phyloP scores from a whole-genome alignment of 805 yeast species.

The Monosporozyma solicola region DNA sequence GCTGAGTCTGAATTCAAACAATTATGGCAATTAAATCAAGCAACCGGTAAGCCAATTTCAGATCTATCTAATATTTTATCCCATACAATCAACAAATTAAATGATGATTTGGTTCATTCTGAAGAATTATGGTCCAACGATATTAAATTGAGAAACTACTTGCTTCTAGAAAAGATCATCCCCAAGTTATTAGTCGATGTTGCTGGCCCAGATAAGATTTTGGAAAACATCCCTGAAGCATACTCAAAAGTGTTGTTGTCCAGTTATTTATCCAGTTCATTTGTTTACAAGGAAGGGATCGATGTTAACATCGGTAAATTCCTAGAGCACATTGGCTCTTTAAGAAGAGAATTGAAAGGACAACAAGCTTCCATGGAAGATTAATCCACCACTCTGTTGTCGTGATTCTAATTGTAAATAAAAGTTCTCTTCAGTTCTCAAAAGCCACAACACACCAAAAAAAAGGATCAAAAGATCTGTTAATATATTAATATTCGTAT shows the following conservation, averaged over 20 bases:
- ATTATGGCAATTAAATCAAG: conserved; percentile 66
- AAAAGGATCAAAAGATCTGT: not conserved
- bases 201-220: conserved; percentile 57
- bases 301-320: conserved; percentile 74
- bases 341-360: conserved; percentile 35
- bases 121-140: conserved; percentile 82
- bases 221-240: conserved; percentile 74
- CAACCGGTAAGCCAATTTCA: conserved; percentile 52
- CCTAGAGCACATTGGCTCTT: conserved; percentile 55
- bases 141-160: conserved; percentile 57
- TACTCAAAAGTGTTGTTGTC: conserved; percentile 86
- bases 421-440: not conserved
- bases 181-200: conserved; percentile 62
- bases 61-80: conserved; percentile 79
- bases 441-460: not conserved
- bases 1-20: conserved; percentile 81
- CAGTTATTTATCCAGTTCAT: conserved; percentile 72
- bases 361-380: not conserved
- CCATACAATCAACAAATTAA: conserved; percentile 71
- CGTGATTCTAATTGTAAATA: not conserved
- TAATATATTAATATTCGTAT: not conserved
- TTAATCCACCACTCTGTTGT: not conserved
- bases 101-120: conserved; percentile 75
- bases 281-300: conserved; percentile 70
- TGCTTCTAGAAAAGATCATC: conserved; percentile 62